Evolutionary conservation across 169 alveolate genomes (phyloP).

Genomic region (Plasmodium yoelii): DNA sequence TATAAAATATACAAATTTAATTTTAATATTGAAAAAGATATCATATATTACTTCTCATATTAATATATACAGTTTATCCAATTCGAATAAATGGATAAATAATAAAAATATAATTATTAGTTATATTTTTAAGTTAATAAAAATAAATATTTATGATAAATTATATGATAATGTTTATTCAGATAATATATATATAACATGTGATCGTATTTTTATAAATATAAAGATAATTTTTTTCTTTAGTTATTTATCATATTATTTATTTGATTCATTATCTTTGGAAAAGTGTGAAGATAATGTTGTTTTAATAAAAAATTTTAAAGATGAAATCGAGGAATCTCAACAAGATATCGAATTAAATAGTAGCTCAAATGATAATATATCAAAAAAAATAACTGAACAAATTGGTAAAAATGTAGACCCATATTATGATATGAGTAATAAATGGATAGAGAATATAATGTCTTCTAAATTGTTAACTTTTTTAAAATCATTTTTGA

Average conservation of each 20-base stretch:
- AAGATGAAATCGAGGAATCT: background rate
- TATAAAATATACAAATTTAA: conserved; percentile 10
- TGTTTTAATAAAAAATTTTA: background rate
- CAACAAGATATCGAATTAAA: background rate
- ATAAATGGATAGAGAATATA: background rate
- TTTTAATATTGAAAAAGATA: conserved; percentile 46
- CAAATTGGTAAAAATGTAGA: background rate
- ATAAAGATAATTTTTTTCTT: conserved; percentile 34
- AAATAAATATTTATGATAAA: background rate
- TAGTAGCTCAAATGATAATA: background rate
- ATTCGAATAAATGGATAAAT: background rate
- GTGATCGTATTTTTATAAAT: conserved; percentile 20
- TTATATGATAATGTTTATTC: background rate
- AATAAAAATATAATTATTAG: conserved; percentile 4
- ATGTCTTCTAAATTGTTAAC: background rate
- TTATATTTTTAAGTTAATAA: conserved; percentile 28
- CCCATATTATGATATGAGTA: background rate
- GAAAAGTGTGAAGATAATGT: background rate
- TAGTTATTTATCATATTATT: conserved; percentile 28
- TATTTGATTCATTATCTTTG: conserved; percentile 11
- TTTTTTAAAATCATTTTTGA: conserved; percentile 17
- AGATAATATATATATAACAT: background rate
- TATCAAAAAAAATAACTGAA: background rate
- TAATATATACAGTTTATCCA: background rate
- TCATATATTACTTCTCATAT: conserved; percentile 53